These are phyloP conservation scores for Hygrocybe punicea DNA, from an alignment of 768 basidiomycete species.

Conservation along the genomic window DNA sequence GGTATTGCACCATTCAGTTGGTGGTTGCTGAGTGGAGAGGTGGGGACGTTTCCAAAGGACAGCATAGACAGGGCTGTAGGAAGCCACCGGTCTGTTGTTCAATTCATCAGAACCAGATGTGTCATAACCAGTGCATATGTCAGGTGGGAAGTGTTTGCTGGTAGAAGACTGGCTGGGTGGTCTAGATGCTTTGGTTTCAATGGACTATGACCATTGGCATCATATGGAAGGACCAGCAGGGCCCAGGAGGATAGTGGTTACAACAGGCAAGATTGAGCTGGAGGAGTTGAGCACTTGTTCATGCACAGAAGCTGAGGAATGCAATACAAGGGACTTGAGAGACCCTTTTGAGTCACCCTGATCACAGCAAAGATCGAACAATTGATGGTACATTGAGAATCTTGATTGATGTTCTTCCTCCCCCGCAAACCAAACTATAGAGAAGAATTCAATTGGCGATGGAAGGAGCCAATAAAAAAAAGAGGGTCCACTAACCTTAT, in stretches of 20 bases:
- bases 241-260: conserved; percentile 53
- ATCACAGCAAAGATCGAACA: conserved; percentile 69
- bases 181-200: conserved; percentile 55
- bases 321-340: conserved; percentile 81
- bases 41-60: conserved; percentile 25
- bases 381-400: conserved; percentile 73
- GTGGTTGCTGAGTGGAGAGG: conserved; percentile 42
- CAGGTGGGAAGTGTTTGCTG: conserved; percentile 54
- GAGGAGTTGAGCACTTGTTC: conserved; percentile 42
- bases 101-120: conserved; percentile 40
- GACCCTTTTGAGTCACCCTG: conserved; percentile 74
- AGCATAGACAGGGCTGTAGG: conserved; percentile 30
- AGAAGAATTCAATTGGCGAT: conserved; percentile 5
- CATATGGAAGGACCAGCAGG: conserved; percentile 34
- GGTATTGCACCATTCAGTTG: conserved; percentile 31
- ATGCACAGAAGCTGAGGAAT: conserved; percentile 58
- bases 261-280: conserved; percentile 32
- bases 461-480: no score
- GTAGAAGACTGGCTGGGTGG: conserved; percentile 71
- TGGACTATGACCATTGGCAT: conserved; percentile 38
- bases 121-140: conserved; percentile 64
- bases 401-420: conserved; percentile 76
- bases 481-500: conserved; percentile 51
- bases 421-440: conserved; percentile 67
- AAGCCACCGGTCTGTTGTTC: conserved; percentile 52